phyloP scores from a whole-genome alignment of 164 flowering plant species.

The Aristolochia contorta region DNA sequence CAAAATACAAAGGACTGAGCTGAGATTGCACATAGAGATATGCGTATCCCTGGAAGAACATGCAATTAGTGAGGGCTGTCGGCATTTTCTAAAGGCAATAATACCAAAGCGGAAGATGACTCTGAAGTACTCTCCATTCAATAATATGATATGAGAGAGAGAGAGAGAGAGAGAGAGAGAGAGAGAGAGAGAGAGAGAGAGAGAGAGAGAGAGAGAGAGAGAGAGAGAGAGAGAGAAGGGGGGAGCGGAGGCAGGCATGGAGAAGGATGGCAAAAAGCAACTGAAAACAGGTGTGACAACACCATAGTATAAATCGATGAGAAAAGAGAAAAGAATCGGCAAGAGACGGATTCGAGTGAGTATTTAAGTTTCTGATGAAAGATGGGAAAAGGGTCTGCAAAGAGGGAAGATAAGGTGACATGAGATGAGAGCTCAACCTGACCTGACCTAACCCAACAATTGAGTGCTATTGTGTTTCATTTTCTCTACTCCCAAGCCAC shows the following conservation, averaged over 20 bases:
- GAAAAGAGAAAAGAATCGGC: not conserved
- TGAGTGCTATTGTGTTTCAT: conserved; percentile 1
- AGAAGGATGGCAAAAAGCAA: not conserved
- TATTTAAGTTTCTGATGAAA: not conserved
- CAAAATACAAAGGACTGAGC: not conserved
- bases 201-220: too few species aligned
- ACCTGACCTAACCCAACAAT: conserved; percentile 12
- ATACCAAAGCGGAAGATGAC: conserved; percentile 7
- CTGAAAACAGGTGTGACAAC: conserved; percentile 8
- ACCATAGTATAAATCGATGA: conserved; percentile 7
- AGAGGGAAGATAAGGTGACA: not conserved
- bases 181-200: too few species aligned
- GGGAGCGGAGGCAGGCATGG: too few species aligned
- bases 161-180: too few species aligned
- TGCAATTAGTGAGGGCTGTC: conserved; percentile 21
- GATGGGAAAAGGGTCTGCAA: not conserved
- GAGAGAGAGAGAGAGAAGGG: too few species aligned
- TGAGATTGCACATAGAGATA: conserved; percentile 7
- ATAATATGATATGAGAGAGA: not conserved
- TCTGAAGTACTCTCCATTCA: conserved; percentile 1
- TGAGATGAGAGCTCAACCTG: conserved; percentile 5
- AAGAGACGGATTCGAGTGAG: not conserved
- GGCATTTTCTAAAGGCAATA: conserved; percentile 23
- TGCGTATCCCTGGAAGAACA: conserved; percentile 14
- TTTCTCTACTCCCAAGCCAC: conserved; percentile 2